phyloP scores from a whole-genome alignment of 345 rosid genomes.

The Capsella bursapastoris region DNA sequence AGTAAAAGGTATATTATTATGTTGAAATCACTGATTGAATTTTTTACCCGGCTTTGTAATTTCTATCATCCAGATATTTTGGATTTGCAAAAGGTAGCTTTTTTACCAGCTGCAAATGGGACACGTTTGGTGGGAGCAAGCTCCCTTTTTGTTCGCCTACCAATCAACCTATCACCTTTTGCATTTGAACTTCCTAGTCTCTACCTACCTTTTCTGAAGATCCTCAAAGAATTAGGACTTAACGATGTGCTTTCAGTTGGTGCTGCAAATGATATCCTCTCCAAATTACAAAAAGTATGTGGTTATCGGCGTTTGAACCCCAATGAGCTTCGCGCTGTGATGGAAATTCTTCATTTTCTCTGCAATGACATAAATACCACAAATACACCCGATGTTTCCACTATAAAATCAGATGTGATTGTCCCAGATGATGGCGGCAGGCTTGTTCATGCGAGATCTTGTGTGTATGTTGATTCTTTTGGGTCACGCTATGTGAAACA shows the following conservation, averaged over 20 bases:
- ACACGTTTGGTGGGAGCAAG: slow-evolving; percentile 80
- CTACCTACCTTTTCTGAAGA: slow-evolving; percentile 77
- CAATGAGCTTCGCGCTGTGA: slow-evolving; percentile 91
- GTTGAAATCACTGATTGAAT: slow-evolving; percentile 14
- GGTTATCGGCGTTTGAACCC: slow-evolving; percentile 93
- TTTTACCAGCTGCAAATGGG: slow-evolving; percentile 93
- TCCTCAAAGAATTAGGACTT: slow-evolving; percentile 89
- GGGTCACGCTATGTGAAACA: slow-evolving; percentile 75
- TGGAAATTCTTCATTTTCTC: slow-evolving; percentile 78
- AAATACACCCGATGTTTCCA: slow-evolving; percentile 40
- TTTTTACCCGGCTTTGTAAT: slow-evolving; percentile 22
- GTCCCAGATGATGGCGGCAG: slow-evolving; percentile 95
- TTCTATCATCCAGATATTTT: slow-evolving; percentile 57
- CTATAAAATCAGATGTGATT: slow-evolving; percentile 64
- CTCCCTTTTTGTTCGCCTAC: slow-evolving; percentile 76
- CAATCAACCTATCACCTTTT: slow-evolving; percentile 86
- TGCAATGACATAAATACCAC: slow-evolving; percentile 54
- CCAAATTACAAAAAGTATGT: slow-evolving; percentile 72
- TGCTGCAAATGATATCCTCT: slow-evolving; percentile 75
- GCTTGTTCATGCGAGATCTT: slow-evolving; percentile 77
- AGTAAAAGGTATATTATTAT: background rate
- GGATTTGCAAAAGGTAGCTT: slow-evolving; percentile 77
- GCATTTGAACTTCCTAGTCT: slow-evolving; percentile 85
- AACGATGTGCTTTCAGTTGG: slow-evolving; percentile 72
- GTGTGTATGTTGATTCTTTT: slow-evolving; percentile 77